Percentiles rank a stretch among this genome's conserved stretches.
Conservation (phyloP, 2,329 filamentous ascomycete genomes). For the Arachnomyces sp. region DNA sequence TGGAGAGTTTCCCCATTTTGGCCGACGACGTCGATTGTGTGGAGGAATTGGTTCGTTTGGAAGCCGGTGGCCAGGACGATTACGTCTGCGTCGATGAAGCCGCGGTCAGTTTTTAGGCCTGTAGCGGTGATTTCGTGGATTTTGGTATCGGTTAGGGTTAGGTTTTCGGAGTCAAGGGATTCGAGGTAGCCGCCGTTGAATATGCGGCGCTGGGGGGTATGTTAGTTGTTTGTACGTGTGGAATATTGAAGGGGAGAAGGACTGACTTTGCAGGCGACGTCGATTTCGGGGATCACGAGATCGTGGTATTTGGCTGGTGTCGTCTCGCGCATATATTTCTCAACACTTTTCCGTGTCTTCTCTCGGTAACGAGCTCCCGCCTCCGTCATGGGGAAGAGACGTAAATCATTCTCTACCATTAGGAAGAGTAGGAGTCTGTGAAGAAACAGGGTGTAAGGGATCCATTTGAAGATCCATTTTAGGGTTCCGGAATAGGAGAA, state of each 20-base stretch:
- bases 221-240: neutral
- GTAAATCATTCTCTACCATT: conserved; percentile 16
- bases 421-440: conserved; percentile 30
- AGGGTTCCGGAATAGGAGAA: conserved; percentile 43
- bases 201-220: conserved; percentile 41
- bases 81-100: conserved; percentile 17
- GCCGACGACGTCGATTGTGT: conserved; percentile 19
- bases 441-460: conserved; percentile 38
- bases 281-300: conserved; percentile 53
- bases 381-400: conserved; percentile 37
- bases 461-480: conserved; percentile 40
- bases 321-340: conserved; percentile 39
- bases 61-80: conserved; percentile 24
- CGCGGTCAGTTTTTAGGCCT: conserved; percentile 20
- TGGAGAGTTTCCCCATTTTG: conserved; percentile 15
- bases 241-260: neutral
- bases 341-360: conserved; percentile 32
- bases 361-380: conserved; percentile 33
- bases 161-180: conserved; percentile 43
- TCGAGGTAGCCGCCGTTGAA: conserved; percentile 50
- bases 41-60: conserved; percentile 17
- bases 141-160: conserved; percentile 45
- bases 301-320: conserved; percentile 54
- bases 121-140: conserved; percentile 40
- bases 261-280: conserved; percentile 50